Evolutionary conservation across 108 stramenopile genomes (phyloP).

Genomic region (Cyclotella distinguenda): DNA sequence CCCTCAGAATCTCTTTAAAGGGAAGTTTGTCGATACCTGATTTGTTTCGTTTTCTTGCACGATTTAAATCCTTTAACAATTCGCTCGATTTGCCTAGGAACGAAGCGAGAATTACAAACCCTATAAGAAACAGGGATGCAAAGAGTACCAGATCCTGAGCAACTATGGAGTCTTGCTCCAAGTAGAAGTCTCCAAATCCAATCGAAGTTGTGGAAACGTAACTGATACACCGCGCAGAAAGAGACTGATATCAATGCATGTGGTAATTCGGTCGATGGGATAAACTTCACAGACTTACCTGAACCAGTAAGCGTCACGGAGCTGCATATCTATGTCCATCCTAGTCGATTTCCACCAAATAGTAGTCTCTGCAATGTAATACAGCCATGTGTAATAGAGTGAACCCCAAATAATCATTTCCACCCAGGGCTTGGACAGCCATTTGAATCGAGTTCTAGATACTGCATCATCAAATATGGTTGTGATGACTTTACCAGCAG

Average conservation of each 20-base stretch:
- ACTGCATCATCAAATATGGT: conserved; percentile 47
- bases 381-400: conserved; percentile 30
- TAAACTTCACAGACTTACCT: neutral
- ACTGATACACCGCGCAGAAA: too few relatives aligned
- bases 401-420: conserved; percentile 46
- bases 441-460: neutral
- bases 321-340: conserved; percentile 1
- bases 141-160: conserved; percentile 7
- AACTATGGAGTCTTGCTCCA: conserved; percentile 10
- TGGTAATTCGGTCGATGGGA: too few relatives aligned
- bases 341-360: conserved; percentile 6
- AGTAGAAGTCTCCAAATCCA: conserved; percentile 10
- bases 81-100: conserved; percentile 1
- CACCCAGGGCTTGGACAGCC: conserved; percentile 5
- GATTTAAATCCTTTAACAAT: too few relatives aligned
- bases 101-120: conserved; percentile 6
- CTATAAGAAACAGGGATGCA: conserved; percentile 18
- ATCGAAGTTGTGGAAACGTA: conserved; percentile 5
- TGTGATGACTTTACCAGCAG: conserved; percentile 43
- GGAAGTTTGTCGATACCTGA: too few relatives aligned
- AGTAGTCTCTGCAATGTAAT: conserved; percentile 21
- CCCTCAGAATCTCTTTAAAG: too few relatives aligned
- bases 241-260: too few relatives aligned
- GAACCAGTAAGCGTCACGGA: conserved; percentile 13
- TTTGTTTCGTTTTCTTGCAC: too few relatives aligned